Conservation (phyloP, 2,329 filamentous ascomycete species). For the Capronia coronata region DNA sequence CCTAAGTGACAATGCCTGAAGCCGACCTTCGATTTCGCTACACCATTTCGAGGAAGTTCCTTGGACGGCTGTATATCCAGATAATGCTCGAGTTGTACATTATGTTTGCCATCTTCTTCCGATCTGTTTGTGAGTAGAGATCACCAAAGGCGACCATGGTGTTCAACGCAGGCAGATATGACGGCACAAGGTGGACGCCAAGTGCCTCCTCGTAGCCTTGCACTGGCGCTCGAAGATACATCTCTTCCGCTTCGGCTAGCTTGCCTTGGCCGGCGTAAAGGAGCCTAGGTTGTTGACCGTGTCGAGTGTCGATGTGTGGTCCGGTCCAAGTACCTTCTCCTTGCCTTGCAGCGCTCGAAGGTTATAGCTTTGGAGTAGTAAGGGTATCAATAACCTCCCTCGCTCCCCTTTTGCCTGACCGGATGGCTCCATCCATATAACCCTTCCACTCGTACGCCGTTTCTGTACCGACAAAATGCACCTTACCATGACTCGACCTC, state of each 20-base stretch:
- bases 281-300: neutral
- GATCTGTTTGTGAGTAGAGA: too few relatives aligned
- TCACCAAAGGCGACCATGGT: too few relatives aligned
- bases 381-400: conserved; percentile 27
- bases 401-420: conserved; percentile 45
- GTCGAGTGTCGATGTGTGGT: neutral
- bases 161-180: too few relatives aligned
- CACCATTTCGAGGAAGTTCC: too few relatives aligned
- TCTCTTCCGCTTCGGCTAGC: neutral
- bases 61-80: too few relatives aligned
- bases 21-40: too few relatives aligned
- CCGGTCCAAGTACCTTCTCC: neutral
- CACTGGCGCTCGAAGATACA: neutral
- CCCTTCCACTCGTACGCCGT: conserved; percentile 49
- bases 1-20: too few relatives aligned
- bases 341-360: neutral
- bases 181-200: too few relatives aligned
- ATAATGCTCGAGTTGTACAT: too few relatives aligned
- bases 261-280: neutral
- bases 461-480: conserved; percentile 49
- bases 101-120: too few relatives aligned
- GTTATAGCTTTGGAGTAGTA: neutral
- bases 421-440: conserved; percentile 53
- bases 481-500: conserved; percentile 36
- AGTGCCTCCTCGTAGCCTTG: too few relatives aligned